Evolutionary conservation across 129 eudicot species (phyloP), one percentile per base, ranked within the genome.

Genomic region (Centrapalus pauciflorus): DNA sequence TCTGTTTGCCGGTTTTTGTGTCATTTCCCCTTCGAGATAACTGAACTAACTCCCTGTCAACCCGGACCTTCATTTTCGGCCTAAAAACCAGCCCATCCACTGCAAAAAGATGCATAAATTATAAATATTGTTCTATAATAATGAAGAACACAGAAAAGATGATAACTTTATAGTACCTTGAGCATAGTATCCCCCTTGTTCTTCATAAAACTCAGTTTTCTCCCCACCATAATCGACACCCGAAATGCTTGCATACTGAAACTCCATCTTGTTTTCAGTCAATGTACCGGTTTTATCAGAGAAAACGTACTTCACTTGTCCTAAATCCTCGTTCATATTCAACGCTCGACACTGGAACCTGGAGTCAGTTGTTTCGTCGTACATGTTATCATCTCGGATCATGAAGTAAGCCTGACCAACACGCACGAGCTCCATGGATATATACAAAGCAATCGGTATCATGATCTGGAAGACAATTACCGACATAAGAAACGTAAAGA

Each of bases 201-300:
- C 96, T 32, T 66, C 86, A 69, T 75, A 74, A 35, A 49, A 73
- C 19, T 59, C 71, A 3, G 75, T 64, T 66, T 76, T 82, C 66
- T 76, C 77, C 48, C 77, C 77, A 24, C 74, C 57, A 34, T 85
- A 92, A 61, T 92, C 88, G n/a, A 78, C 66, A 30, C 98, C 98
- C 13, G 80, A 74, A 61, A 92, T 85, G 79, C 96, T 92, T 4
- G 96, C 98, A 70, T 81, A 85, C 61, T 74, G 85, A 88, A 92
- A 92, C 63, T 88, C 98, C 98, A 92, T 92, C 82, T 92, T 92
- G 95, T 92, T 92, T 79, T 92, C 96, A 41, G 98, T 92, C 63
- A 92, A 72, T 0, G 98, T 92, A 8, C 98, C 98, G 5, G 98
- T 92, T 81, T 88, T 92, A 68, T 91, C 98, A n/a, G 98, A 87